Conservation (phyloP, 495 filamentous ascomycete genomes). For the Antarctomyces pellizariae region DNA sequence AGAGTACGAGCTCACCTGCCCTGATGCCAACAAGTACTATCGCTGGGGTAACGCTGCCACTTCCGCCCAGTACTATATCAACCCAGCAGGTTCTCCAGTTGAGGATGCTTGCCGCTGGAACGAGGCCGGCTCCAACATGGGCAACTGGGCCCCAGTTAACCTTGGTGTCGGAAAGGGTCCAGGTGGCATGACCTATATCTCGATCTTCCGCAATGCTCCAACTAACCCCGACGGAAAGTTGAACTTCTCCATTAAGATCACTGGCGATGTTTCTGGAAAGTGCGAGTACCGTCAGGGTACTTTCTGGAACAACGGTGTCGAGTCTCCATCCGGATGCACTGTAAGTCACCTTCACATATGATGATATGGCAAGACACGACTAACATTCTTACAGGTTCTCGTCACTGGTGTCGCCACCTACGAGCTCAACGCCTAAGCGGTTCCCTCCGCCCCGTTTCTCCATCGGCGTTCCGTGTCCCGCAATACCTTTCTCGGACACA, state of each 20-base stretch:
- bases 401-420: neutral
- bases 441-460: no score
- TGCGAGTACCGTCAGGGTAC: slow-evolving; percentile 52
- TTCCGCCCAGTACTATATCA: slow-evolving; percentile 93
- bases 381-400: slow-evolving; percentile 1
- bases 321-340: slow-evolving; percentile 38
- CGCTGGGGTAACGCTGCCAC: slow-evolving; percentile 48
- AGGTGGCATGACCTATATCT: slow-evolving; percentile 48
- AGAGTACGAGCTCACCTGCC: slow-evolving; percentile 42
- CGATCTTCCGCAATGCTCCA: slow-evolving; percentile 45
- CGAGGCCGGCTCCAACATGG: slow-evolving; percentile 23
- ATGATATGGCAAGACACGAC: neutral
- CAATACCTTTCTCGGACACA: no score
- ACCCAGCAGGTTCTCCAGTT: slow-evolving; percentile 42
- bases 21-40: slow-evolving; percentile 48
- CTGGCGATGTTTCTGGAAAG: slow-evolving; percentile 32
- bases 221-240: slow-evolving; percentile 35
- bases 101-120: slow-evolving; percentile 49
- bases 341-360: slow-evolving; percentile 25
- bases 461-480: no score
- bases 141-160: slow-evolving; percentile 84
- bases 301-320: slow-evolving; percentile 27
- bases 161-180: slow-evolving; percentile 52
- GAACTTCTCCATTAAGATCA: slow-evolving; percentile 51
- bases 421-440: neutral